Conservation (phyloP, 2,329 filamentous ascomycete species). For the Samsoniella hepiali region DNA sequence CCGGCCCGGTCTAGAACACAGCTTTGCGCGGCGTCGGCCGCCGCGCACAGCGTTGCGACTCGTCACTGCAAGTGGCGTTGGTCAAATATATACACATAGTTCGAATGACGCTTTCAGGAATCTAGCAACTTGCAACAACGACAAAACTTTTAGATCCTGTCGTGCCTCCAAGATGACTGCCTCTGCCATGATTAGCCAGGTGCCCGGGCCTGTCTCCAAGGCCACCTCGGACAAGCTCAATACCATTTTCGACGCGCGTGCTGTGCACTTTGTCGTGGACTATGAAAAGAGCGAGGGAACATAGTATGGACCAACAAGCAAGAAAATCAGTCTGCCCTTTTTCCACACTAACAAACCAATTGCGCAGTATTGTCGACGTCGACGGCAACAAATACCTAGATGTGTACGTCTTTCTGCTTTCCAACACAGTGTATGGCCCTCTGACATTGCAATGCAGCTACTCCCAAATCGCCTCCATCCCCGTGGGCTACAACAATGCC, state of each 20-base stretch:
- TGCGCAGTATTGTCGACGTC: slow-evolving; percentile 41
- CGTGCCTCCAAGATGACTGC: slow-evolving; percentile 17
- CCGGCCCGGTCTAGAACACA: slow-evolving; percentile 14
- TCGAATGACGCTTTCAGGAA: no score
- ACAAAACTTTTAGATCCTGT: neutral
- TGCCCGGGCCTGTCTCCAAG: slow-evolving; percentile 39
- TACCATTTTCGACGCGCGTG: slow-evolving; percentile 49
- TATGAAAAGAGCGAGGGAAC: slow-evolving; percentile 52
- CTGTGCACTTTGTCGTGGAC: slow-evolving; percentile 51
- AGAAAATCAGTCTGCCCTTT: no score
- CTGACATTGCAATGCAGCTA: slow-evolving; percentile 44
- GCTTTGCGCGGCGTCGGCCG: neutral
- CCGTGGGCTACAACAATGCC: slow-evolving; percentile 79
- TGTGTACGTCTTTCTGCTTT: slow-evolving; percentile 37
- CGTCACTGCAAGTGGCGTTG: neutral
- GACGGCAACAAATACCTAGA: slow-evolving; percentile 49
- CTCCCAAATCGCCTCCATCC: slow-evolving; percentile 80
- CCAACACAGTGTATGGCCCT: neutral
- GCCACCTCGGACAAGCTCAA: slow-evolving; percentile 42
- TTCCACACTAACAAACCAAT: neutral
- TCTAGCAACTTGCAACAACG: neutral
- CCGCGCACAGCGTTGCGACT: neutral
- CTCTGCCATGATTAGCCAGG: slow-evolving; percentile 31
- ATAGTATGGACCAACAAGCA: slow-evolving; percentile 30
- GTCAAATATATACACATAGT: neutral